Percentiles rank a stretch among this genome's conserved stretches.
These are phyloP conservation scores for Lasiodiplodia hormozganensis DNA, from an alignment of 2,329 filamentous ascomycete species.

Conservation along the genomic window DNA sequence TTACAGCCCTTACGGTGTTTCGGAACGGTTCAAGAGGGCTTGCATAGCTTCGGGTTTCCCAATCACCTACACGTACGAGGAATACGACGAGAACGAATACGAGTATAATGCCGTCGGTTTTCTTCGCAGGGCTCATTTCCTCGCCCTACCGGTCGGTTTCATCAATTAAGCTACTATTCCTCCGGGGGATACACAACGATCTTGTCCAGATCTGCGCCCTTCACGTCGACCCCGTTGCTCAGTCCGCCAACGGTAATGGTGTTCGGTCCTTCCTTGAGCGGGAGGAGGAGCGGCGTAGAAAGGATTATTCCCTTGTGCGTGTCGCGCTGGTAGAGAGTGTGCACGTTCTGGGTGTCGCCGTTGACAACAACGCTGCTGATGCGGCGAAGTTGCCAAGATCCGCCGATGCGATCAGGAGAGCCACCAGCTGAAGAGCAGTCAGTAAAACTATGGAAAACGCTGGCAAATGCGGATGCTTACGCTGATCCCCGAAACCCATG, in stretches of 20 bases:
- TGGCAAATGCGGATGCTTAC: conserved; percentile 32
- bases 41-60: not conserved
- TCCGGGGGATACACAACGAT: conserved; percentile 68
- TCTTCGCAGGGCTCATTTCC: not conserved
- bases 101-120: not conserved
- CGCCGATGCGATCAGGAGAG: conserved; percentile 65
- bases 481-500: conserved; percentile 63
- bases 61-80: not conserved
- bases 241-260: conserved; percentile 65
- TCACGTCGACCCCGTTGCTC: conserved; percentile 62
- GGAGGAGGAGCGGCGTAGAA: conserved; percentile 63
- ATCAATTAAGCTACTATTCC: conserved; percentile 26
- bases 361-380: conserved; percentile 68
- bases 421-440: conserved; percentile 52
- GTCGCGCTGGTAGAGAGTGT: conserved; percentile 62
- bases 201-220: conserved; percentile 65
- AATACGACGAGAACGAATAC: not conserved
- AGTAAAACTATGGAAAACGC: not conserved
- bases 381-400: conserved; percentile 65
- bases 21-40: not conserved
- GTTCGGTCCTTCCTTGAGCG: conserved; percentile 62
- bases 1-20: not conserved
- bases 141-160: not conserved
- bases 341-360: conserved; percentile 55
- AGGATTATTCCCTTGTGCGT: conserved; percentile 67